Base-by-base conservation (phyloP, 148 eudicot genomes). In the Rheum nobile region DNA sequence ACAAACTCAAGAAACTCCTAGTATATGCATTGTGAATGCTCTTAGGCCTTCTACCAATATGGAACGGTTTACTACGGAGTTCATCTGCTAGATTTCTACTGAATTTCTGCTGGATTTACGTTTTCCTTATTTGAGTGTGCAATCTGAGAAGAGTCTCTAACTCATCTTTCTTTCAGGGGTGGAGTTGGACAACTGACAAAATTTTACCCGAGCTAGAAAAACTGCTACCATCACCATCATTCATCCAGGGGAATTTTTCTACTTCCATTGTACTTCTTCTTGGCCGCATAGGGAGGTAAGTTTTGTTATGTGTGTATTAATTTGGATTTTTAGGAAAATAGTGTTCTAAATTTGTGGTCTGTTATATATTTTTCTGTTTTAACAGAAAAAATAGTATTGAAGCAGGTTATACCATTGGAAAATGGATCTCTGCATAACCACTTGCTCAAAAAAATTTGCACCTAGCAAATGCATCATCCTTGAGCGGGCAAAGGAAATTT, bases 211-310 rank as follows among this genome's bases (percentile, higher is more conserved):
- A 77, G 74, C 70, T 90, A 41, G 79, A 84, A 74, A 80, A 75
- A 74, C 74, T 81, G 63, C 63, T 83, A 79, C 89, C 86, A 71
- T 79, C 78, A 41, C 90, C 85, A 72, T 78, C 80, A 44, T 81
- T 79, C 75, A 63, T 72, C 67, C 76, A 11, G 35, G 85, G 81
- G 68, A 42, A 37, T 59, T 65, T 73, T 37, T 78, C 79, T 61
- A 65, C 83, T 77, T 83, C 83, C 72, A 75, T 84, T 70, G 69
- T 85, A 74, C 19, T 80, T 46, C 85, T 87, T 76, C 82, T 93
- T 17, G 89, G 92, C 72, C 81, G 87, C 72, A 69, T 93, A 39
- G 98, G 96, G 61, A 90, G 91, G 98, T 90, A 76, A 80, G 63
- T 32, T 55, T 31, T 82, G 67, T 17, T 67, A 34, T 31, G 38